Percentiles rank a stretch among this genome's conserved stretches.
phyloP scores from a whole-genome alignment of 2,329 filamentous ascomycete genomes.

The Exophiala mesophila region DNA sequence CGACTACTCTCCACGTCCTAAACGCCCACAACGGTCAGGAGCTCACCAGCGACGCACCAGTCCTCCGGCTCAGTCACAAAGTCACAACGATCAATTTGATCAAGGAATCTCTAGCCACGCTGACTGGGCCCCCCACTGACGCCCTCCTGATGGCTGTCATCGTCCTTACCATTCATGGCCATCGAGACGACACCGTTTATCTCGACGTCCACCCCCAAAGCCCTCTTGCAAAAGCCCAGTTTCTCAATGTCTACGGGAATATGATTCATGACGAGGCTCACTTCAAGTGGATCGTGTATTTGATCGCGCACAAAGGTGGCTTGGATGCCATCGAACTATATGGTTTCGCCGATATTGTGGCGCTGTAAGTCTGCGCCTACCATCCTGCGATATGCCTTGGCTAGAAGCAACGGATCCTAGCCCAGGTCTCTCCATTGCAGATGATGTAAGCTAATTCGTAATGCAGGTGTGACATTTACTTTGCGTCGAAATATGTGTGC shows the following conservation, averaged over 20 bases:
- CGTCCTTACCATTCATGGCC: slow-evolving; percentile 15
- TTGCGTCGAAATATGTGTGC: slow-evolving; percentile 13
- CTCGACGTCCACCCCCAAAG: slow-evolving; percentile 12
- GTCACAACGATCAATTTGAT: slow-evolving; percentile 17
- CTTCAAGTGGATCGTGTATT: slow-evolving; percentile 11
- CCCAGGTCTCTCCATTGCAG: no score
- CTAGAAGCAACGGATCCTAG: no score
- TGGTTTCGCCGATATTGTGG: slow-evolving; percentile 20
- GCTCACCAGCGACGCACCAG: slow-evolving; percentile 10
- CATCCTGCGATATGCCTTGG: no score
- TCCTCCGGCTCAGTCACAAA: slow-evolving; percentile 16
- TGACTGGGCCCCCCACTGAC: slow-evolving; percentile 11
- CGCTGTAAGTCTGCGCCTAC: slow-evolving; percentile 18
- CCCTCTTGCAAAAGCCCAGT: slow-evolving; percentile 14
- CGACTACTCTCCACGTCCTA: slow-evolving; percentile 15
- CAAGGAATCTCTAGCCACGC: slow-evolving; percentile 12
- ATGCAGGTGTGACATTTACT: slow-evolving; percentile 19
- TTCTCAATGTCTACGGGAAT: slow-evolving; percentile 18
- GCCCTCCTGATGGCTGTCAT: slow-evolving; percentile 18
- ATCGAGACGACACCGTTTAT: slow-evolving; percentile 6
- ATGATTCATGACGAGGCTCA: slow-evolving; percentile 19
- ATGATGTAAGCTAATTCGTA: no score
- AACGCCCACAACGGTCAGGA: slow-evolving; percentile 12
- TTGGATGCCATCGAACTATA: slow-evolving; percentile 14
- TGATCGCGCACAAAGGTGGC: slow-evolving; percentile 17